Evolutionary conservation across 148 eudicot genomes (phyloP).

Genomic region (Rhododendron ferrugineum): DNA sequence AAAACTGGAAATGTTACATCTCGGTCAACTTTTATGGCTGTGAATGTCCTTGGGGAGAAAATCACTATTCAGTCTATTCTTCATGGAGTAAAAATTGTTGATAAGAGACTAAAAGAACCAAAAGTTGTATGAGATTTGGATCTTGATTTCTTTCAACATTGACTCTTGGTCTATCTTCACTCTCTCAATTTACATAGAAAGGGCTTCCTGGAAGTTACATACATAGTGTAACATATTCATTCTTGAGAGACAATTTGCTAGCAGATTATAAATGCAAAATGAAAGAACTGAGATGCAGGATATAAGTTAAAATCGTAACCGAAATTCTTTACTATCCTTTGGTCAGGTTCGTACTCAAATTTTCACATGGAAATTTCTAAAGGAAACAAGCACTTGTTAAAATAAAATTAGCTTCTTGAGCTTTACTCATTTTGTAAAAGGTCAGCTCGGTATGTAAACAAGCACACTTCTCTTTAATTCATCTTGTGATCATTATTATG

Average conservation of each 20-base stretch:
- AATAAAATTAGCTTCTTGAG: neutral
- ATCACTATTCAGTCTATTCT: neutral
- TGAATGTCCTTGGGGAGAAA: neutral
- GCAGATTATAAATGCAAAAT: neutral
- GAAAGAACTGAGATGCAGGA: neutral
- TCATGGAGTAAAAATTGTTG: neutral
- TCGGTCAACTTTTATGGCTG: neutral
- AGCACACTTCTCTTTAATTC: neutral
- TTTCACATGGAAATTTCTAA: neutral
- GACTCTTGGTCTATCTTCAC: neutral
- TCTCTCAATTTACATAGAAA: neutral
- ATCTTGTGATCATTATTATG: neutral
- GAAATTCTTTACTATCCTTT: neutral
- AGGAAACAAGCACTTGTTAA: neutral
- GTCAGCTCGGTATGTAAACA: neutral
- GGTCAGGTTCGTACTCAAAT: neutral
- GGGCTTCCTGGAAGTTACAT: neutral
- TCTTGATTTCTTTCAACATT: neutral
- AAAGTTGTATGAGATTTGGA: neutral
- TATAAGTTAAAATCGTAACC: neutral
- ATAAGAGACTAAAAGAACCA: neutral
- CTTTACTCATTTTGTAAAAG: neutral
- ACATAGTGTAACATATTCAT: neutral
- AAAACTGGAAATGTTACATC: neutral
- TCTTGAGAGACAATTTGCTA: neutral